phyloP scores from a whole-genome alignment of 306 rosid species.

The Prosopis cineraria region DNA sequence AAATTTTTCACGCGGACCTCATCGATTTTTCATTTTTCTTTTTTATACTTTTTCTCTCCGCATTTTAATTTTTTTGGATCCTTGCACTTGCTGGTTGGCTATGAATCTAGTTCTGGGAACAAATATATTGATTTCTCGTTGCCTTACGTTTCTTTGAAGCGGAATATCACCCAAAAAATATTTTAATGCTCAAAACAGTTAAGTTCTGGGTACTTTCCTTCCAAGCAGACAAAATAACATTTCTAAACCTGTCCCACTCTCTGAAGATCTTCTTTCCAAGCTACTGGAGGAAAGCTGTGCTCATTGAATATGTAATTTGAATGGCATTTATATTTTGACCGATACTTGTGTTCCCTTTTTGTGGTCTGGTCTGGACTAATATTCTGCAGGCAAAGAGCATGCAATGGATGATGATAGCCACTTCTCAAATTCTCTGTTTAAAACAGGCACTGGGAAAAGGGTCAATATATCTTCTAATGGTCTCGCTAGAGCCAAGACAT shows the following conservation, averaged over 20 bases:
- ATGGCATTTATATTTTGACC: neutral
- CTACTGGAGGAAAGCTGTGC: neutral
- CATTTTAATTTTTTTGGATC: neutral
- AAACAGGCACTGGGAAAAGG: conserved; percentile 74
- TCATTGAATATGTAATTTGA: neutral
- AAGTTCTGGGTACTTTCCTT: neutral
- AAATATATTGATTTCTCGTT: neutral
- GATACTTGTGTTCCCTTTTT: neutral
- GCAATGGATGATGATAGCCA: conserved; percentile 35
- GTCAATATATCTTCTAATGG: conserved; percentile 72
- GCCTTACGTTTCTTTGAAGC: neutral
- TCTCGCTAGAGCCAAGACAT: conserved; percentile 66
- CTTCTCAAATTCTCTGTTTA: conserved; percentile 70
- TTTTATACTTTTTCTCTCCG: neutral
- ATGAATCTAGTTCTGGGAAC: neutral
- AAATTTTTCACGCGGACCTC: neutral
- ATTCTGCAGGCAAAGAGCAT: conserved; percentile 52
- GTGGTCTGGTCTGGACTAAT: neutral
- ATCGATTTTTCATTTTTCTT: neutral
- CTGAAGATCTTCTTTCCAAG: neutral
- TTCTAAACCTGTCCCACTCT: neutral
- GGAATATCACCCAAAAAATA: neutral
- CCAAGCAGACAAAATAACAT: neutral
- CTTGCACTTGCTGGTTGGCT: neutral
- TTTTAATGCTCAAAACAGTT: neutral